These are phyloP conservation scores for Chytriomyces sp. DNA, from an alignment of 192 early-diverging fungal species.

Conservation along the genomic window DNA sequence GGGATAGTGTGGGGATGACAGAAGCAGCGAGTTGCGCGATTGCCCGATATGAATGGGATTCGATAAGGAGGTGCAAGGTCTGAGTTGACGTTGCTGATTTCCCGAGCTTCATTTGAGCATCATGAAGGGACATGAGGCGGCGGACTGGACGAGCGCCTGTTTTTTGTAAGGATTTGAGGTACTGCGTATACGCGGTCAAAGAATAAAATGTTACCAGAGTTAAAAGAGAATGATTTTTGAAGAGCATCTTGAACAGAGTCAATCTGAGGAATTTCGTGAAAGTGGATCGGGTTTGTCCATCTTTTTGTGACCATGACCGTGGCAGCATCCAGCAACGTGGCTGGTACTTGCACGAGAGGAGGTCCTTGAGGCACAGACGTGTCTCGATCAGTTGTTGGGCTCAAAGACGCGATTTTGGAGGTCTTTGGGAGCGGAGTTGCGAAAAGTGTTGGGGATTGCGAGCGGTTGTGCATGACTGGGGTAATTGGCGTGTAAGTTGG, in stretches of 20 bases:
- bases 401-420: no score
- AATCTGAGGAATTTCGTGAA: slow-evolving; percentile 46
- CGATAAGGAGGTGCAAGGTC: slow-evolving; percentile 38
- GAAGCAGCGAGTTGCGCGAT: slow-evolving; percentile 38
- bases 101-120: slow-evolving; percentile 19
- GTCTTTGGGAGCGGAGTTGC: no score
- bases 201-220: background rate
- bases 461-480: no score
- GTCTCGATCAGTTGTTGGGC: no score
- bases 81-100: slow-evolving; percentile 24
- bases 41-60: slow-evolving; percentile 42
- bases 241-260: slow-evolving; percentile 49
- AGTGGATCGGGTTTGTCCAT: slow-evolving; percentile 44
- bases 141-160: slow-evolving; percentile 3
- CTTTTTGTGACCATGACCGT: slow-evolving; percentile 22
- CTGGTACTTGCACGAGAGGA: no score
- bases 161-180: slow-evolving; percentile 19
- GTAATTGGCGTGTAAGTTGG: no score
- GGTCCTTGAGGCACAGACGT: no score
- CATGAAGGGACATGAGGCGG: slow-evolving; percentile 6
- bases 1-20: slow-evolving; percentile 40
- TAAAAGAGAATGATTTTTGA: slow-evolving; percentile 37
- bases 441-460: no score
- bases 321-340: background rate
- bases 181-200: slow-evolving; percentile 12